A percentile compares a stretch with the other conserved stretches of the same genome.
Evolutionary conservation across 1,284 basidiomycete species (phyloP).

Genomic region (Vanrija sp.): DNA sequence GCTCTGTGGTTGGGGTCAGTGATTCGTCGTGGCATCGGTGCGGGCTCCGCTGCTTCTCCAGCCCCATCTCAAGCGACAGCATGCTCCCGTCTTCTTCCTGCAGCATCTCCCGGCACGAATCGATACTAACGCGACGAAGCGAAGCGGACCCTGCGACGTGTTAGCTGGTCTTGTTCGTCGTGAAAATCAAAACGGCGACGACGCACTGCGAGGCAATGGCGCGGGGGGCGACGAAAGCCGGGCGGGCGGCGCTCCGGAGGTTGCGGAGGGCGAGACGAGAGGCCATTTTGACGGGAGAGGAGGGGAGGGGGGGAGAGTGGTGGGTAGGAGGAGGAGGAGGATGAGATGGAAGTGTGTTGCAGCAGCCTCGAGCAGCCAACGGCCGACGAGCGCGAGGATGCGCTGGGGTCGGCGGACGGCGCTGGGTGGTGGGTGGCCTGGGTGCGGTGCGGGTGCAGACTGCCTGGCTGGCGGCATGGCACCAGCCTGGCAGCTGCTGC

Average conservation of each 20-base stretch:
- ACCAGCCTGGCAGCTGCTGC: not conserved
- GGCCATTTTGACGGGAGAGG: conserved; percentile 41
- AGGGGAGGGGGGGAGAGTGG: conserved; percentile 13
- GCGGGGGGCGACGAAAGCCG: conserved; percentile 40
- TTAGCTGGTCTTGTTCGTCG: not conserved
- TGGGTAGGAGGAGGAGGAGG: conserved; percentile 3
- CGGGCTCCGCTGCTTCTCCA: not conserved
- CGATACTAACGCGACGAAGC: conserved; percentile 41
- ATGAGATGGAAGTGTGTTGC: conserved; percentile 1
- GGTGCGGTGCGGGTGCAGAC: no score
- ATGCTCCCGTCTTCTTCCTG: not conserved
- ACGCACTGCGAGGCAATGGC: conserved; percentile 34
- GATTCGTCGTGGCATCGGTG: not conserved
- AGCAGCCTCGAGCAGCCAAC: not conserved
- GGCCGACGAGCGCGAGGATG: conserved; percentile 2
- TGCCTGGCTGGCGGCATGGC: not conserved
- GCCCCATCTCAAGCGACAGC: not conserved
- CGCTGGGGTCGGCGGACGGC: not conserved
- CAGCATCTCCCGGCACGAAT: conserved; percentile 1
- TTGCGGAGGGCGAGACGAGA: conserved; percentile 49
- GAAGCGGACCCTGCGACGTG: conserved; percentile 29
- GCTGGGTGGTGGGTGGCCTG: not conserved
- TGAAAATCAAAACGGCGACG: not conserved
- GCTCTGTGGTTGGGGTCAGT: conserved; percentile 29
- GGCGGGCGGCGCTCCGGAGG: conserved; percentile 42